Evolutionary conservation across 176 grass and related monocot genomes (phyloP), one percentile per base, ranked within the genome.

Genomic region (Triticum turgidum): DNA sequence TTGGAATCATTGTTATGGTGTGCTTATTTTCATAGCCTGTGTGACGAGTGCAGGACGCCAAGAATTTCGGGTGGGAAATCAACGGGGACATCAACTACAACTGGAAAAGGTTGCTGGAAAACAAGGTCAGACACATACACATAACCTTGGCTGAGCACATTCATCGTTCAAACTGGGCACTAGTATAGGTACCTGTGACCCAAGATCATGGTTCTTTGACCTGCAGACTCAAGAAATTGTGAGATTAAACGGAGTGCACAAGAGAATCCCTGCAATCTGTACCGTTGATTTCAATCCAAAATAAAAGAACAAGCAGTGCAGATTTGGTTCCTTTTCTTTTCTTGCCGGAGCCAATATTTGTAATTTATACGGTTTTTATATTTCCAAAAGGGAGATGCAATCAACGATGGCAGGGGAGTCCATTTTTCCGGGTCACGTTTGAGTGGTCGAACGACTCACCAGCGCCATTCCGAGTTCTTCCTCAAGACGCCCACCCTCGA

Each of bases 51-150:
- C 86, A 98, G 96, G 96, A 98, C 80, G 67, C 96, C 7, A 84
- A 84, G 54, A 92, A 95, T 70, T 98, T 95, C 12, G 96, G 96
- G 35, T 98, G 96, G 96, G 96, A 98, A 39, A 81, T 98, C 17
- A 83, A 82, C 13, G 96, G 92, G 52, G 71, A 98, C 73, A 88
- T 98, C 68, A 84, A 89, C 83, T 98, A 94, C 78, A 94, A 95
- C 47, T 98, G 96, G 96, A 98, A 95, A 87, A 94, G 68, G 22
- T 67, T 98, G 77, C 82, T 98, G 84, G 82, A 98, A 17, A 95
- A 95, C 66, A 98, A 98, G 96, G 96, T 98, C 14, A 61, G 87
- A 54, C 3, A 3, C 32, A 33, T 5, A 6, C 5, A 5, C 20
- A 33, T 65, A 69, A 77, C 29, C 33, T 21, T 74, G 18, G 2